Conservation (phyloP, 2,329 filamentous ascomycete species). For the Venturiaceae sp. region DNA sequence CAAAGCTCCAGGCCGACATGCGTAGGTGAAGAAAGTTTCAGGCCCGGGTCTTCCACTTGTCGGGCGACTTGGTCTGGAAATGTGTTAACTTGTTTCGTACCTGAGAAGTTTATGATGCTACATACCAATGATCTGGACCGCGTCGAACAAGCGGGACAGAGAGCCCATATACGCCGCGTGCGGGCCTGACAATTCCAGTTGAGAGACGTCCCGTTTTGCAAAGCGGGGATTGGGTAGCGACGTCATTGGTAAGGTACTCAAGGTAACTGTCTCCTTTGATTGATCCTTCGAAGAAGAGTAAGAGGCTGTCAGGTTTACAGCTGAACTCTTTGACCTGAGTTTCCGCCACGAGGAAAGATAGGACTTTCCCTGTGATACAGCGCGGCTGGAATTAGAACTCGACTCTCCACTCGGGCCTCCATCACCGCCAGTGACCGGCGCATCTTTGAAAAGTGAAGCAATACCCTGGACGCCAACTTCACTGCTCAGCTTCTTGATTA, state of each 20-base stretch:
- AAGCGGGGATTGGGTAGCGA: conserved; percentile 67
- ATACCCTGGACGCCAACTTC: conserved; percentile 80
- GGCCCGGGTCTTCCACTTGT: conserved; percentile 88
- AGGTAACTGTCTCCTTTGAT: conserved; percentile 44
- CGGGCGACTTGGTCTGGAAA: conserved; percentile 80
- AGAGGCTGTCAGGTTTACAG: conserved; percentile 25
- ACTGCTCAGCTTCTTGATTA: conserved; percentile 79
- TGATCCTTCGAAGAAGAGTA: conserved; percentile 18
- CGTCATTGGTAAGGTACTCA: conserved; percentile 48
- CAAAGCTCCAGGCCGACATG: conserved; percentile 92
- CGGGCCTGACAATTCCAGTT: conserved; percentile 67
- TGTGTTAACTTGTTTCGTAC: neutral
- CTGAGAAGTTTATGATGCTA: conserved; percentile 9
- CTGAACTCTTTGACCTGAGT: conserved; percentile 78
- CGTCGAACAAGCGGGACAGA: conserved; percentile 83
- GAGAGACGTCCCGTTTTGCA: conserved; percentile 59
- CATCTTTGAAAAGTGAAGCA: conserved; percentile 65
- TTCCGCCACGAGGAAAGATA: conserved; percentile 85
- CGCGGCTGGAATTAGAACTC: conserved; percentile 15
- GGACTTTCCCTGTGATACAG: conserved; percentile 44
- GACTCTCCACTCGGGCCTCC: neutral
- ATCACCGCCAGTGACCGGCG: conserved; percentile 22
- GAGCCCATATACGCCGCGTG: conserved; percentile 87
- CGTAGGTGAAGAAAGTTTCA: conserved; percentile 84
- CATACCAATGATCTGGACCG: conserved; percentile 84